Conservation (phyloP, 257 asterid species). For the Jasminum sambac region DNA sequence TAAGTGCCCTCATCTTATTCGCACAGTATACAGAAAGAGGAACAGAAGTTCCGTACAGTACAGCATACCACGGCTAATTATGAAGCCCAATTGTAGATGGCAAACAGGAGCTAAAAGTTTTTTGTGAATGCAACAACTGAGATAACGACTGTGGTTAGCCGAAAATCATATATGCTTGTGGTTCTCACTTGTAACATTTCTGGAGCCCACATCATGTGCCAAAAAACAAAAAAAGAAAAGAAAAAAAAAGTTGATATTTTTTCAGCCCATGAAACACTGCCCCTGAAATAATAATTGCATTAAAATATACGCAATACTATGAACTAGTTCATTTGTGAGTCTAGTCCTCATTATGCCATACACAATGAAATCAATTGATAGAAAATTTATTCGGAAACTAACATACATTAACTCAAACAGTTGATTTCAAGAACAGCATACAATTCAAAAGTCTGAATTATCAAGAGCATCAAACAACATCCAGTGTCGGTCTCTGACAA, state of each 20-base stretch:
- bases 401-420: background rate
- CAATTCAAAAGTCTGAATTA: background rate
- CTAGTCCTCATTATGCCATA: background rate
- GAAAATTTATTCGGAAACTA: background rate
- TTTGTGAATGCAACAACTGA: background rate
- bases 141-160: background rate
- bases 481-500: background rate
- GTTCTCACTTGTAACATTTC: background rate
- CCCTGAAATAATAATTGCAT: background rate
- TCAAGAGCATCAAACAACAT: background rate
- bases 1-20: background rate
- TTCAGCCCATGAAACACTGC: background rate
- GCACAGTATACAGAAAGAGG: conserved; percentile 1
- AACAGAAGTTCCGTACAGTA: background rate
- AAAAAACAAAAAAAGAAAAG: too few species aligned
- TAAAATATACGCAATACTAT: background rate
- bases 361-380: background rate
- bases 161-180: background rate
- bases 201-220: background rate
- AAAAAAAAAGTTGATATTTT: too few species aligned
- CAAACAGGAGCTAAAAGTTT: background rate
- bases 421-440: background rate
- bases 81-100: background rate
- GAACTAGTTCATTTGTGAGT: background rate
- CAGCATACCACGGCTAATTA: background rate